phyloP scores from a whole-genome alignment of 805 yeast species.

The Candida stauntonica region DNA sequence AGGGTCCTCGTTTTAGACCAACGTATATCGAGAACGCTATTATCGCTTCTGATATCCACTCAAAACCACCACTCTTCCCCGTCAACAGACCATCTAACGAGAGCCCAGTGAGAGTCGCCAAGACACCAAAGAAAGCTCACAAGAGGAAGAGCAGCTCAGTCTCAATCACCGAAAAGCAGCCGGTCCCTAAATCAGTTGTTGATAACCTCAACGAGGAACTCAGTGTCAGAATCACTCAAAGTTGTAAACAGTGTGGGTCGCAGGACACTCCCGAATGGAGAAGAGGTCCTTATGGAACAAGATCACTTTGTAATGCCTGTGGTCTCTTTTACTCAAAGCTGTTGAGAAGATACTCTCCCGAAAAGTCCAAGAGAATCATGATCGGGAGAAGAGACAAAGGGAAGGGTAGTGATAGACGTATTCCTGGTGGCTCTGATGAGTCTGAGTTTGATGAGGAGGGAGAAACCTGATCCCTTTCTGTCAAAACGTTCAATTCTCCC shows the following conservation, averaged over 20 bases:
- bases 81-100: no score
- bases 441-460: not conserved
- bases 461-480: no score
- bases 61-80: no score
- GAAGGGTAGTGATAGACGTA: conserved; percentile 26
- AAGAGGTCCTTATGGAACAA: conserved; percentile 78
- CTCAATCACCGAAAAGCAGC: conserved; percentile 21
- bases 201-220: conserved; percentile 18
- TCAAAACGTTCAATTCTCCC: no score
- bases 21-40: not conserved
- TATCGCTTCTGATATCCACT: not conserved
- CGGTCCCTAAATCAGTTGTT: no score
- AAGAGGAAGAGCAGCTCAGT: conserved; percentile 1
- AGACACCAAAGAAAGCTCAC: not conserved
- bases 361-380: conserved; percentile 27
- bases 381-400: conserved; percentile 22
- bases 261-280: conserved; percentile 90
- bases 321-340: conserved; percentile 72
- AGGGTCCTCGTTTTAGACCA: not conserved
- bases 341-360: conserved; percentile 42
- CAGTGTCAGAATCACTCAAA: not conserved
- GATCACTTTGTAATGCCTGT: conserved; percentile 89
- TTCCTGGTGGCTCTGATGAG: conserved; percentile 18
- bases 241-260: conserved; percentile 69
- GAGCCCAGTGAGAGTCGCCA: not conserved